Conservation (phyloP, 352 stramenopile species). For the Globisporangium abappressorium region DNA sequence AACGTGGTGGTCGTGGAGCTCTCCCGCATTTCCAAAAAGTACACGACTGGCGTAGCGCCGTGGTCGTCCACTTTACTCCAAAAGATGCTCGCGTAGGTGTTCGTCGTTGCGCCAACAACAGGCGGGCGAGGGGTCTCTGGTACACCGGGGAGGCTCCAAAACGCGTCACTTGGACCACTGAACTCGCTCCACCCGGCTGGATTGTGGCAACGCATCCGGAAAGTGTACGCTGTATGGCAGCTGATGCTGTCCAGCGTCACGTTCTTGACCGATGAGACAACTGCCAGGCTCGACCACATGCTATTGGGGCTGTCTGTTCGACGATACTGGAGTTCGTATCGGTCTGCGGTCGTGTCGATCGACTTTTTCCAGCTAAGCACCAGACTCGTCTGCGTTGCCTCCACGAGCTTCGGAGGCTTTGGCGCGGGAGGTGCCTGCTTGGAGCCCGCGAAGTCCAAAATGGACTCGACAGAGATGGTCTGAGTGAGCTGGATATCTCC, state of each 20-base stretch:
- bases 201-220: slow-evolving; percentile 66
- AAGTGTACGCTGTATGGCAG: slow-evolving; percentile 54
- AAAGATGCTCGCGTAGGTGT: slow-evolving; percentile 72
- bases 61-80: slow-evolving; percentile 61
- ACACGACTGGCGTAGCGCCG: slow-evolving; percentile 57
- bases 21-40: slow-evolving; percentile 58
- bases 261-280: slow-evolving; percentile 34
- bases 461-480: slow-evolving; percentile 63
- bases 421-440: slow-evolving; percentile 34
- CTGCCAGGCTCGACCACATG: slow-evolving; percentile 41
- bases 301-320: slow-evolving; percentile 44
- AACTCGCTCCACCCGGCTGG: slow-evolving; percentile 70
- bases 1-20: slow-evolving; percentile 22
- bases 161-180: slow-evolving; percentile 39
- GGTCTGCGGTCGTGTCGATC: slow-evolving; percentile 58
- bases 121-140: slow-evolving; percentile 43
- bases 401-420: slow-evolving; percentile 40
- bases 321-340: slow-evolving; percentile 73
- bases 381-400: slow-evolving; percentile 49
- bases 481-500: slow-evolving; percentile 23
- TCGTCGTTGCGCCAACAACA: slow-evolving; percentile 50
- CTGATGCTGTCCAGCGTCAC: slow-evolving; percentile 37
- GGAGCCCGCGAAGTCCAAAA: slow-evolving; percentile 49
- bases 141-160: slow-evolving; percentile 57
- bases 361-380: slow-evolving; percentile 60